A percentile compares a stretch with the other conserved stretches of the same genome.
Conservation (phyloP, 2,329 filamentous ascomycete species). For the Graphiopsis chlorocephala region DNA sequence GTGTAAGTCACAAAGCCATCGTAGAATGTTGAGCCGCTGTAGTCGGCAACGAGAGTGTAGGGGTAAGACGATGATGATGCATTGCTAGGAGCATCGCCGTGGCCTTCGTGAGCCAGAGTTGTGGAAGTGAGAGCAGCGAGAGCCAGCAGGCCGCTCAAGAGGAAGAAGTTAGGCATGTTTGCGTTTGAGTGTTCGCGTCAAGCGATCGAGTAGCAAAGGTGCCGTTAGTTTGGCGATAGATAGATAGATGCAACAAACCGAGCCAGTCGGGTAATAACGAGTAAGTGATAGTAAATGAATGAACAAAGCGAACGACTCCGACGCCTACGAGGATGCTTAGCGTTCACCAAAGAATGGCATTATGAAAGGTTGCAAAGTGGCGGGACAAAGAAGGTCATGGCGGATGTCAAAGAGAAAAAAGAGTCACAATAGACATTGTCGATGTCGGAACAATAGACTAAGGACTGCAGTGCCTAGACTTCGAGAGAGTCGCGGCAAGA, state of each 20-base stretch:
- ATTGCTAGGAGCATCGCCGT: conserved; percentile 9
- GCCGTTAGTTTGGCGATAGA: background rate
- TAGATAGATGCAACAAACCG: background rate
- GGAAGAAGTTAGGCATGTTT: background rate
- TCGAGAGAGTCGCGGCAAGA: background rate
- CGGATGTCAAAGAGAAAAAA: background rate
- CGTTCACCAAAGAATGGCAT: conserved; percentile 8
- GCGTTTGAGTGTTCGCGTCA: conserved; percentile 10
- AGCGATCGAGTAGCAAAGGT: background rate
- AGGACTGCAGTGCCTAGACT: background rate
- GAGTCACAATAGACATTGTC: conserved; percentile 7
- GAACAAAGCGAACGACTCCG: background rate
- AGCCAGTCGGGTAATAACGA: background rate
- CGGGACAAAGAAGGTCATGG: background rate
- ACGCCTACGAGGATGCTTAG: background rate
- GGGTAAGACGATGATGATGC: conserved; percentile 6
- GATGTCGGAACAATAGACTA: background rate
- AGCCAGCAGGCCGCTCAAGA: conserved; percentile 9
- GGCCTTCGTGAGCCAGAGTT: conserved; percentile 15
- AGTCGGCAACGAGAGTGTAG: conserved; percentile 32
- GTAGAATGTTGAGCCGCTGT: conserved; percentile 41
- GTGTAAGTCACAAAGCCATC: conserved; percentile 45
- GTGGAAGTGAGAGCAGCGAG: conserved; percentile 14
- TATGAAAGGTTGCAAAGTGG: background rate
- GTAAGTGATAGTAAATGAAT: background rate